Percentiles rank a stretch among this genome's conserved stretches.
Evolutionary conservation across 352 stramenopile genomes (phyloP).

Genomic region (Globisporangium iwayamae): DNA sequence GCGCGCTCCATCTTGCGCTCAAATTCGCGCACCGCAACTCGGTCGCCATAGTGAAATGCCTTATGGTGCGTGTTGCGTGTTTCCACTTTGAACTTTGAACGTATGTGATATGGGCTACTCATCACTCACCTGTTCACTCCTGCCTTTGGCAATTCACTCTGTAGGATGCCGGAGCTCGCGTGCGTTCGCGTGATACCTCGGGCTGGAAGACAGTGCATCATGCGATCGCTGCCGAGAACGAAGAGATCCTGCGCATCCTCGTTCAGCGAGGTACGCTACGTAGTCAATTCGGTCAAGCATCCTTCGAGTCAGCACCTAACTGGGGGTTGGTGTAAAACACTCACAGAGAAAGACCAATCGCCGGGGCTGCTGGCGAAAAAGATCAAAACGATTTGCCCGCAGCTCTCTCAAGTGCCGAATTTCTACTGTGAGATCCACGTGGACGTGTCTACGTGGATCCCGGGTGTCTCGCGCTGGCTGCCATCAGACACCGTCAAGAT

Average conservation of each 20-base stretch:
- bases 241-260: conserved; percentile 56
- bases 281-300: too few relatives aligned
- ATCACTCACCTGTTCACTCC: too few relatives aligned
- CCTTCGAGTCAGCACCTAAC: not conserved
- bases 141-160: not conserved
- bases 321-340: conserved; percentile 1
- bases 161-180: conserved; percentile 52
- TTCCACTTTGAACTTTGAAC: not conserved
- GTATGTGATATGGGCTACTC: too few relatives aligned
- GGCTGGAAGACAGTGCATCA: conserved; percentile 72
- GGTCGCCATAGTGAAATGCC: conserved; percentile 41
- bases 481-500: conserved; percentile 75
- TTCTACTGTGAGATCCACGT: conserved; percentile 69
- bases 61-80: conserved; percentile 34
- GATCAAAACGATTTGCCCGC: conserved; percentile 39
- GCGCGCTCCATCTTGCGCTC: conserved; percentile 57
- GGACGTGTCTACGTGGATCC: conserved; percentile 70
- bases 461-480: conserved; percentile 60
- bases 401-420: conserved; percentile 43
- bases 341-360: conserved; percentile 53
- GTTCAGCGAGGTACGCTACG: conserved; percentile 30
- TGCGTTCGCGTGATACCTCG: conserved; percentile 51
- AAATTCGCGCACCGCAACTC: conserved; percentile 67
- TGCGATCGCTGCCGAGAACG: conserved; percentile 52
- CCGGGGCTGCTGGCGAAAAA: conserved; percentile 49